Percentiles rank a stretch among this genome's conserved stretches.
Evolutionary conservation across 306 rosid genomes (phyloP).

Genomic region (Adenanthera pavonina): DNA sequence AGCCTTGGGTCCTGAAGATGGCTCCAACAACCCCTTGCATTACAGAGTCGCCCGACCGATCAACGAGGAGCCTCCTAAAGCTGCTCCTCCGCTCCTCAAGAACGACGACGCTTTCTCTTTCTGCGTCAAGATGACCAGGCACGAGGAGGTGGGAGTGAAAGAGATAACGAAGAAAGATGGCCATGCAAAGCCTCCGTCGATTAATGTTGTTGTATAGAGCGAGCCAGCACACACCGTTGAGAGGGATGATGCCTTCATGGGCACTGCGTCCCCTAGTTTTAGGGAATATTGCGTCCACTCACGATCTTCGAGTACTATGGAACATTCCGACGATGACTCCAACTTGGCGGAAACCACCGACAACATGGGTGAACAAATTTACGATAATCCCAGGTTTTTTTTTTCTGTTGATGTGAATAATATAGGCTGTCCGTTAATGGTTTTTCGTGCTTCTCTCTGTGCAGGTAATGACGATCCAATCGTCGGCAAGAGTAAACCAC

Average conservation of each 20-base stretch:
- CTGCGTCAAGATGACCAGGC: neutral
- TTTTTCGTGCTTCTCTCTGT: neutral
- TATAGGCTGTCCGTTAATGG: neutral
- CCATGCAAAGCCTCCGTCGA: neutral
- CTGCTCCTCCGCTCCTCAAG: neutral
- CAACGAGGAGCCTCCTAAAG: neutral
- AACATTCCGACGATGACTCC: constrained; percentile 12
- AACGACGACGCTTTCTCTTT: neutral
- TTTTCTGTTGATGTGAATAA: neutral
- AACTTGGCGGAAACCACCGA: constrained; percentile 10
- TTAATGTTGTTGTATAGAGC: neutral
- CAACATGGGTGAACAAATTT: neutral
- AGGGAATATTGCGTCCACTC: constrained; percentile 53
- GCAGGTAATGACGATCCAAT: constrained; percentile 41
- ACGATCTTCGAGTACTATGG: neutral
- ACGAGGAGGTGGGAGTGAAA: neutral
- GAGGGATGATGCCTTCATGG: constrained; percentile 26
- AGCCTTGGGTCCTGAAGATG: constrained; percentile 15
- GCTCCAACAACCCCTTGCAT: neutral
- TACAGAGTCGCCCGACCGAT: neutral
- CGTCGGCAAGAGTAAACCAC: neutral
- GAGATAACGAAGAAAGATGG: neutral
- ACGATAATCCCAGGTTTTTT: neutral
- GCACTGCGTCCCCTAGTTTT: constrained; percentile 64
- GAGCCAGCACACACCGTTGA: neutral